Percentiles rank a stretch among this genome's conserved stretches.
phyloP scores from a whole-genome alignment of 2,329 filamentous ascomycete genomes.

The Sarocladium kiliense region DNA sequence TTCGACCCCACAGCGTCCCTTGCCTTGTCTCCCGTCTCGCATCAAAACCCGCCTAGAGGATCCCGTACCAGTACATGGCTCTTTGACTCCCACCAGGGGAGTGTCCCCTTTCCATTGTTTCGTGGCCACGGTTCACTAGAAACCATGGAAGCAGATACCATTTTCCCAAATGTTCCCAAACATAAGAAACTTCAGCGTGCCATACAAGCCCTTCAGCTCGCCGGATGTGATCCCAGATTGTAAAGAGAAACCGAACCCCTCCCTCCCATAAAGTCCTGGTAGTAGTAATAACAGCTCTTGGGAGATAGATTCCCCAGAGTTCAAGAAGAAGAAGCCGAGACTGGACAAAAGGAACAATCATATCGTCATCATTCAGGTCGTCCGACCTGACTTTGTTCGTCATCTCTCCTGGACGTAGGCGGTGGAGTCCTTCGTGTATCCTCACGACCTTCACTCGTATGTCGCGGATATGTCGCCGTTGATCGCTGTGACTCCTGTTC shows the following conservation, averaged over 20 bases:
- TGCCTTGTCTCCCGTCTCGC: background rate
- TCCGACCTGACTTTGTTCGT: background rate
- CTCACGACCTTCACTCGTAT: background rate
- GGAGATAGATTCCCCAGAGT: background rate
- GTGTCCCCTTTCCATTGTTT: background rate
- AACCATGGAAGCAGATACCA: background rate
- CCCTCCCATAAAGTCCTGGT: background rate
- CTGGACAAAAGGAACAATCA: background rate
- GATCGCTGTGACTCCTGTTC: background rate
- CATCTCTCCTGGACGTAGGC: background rate
- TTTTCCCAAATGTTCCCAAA: background rate
- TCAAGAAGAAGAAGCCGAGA: background rate
- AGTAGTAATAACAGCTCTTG: background rate
- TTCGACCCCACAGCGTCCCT: background rate
- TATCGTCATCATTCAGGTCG: constrained; percentile 5
- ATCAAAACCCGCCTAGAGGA: too few species aligned
- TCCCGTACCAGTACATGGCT: background rate
- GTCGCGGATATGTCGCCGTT: background rate
- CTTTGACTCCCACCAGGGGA: background rate
- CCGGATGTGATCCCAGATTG: background rate
- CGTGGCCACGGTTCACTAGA: background rate
- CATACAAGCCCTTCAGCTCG: background rate
- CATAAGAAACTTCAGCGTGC: background rate
- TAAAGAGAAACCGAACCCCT: background rate
- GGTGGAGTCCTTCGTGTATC: background rate